Conservation (phyloP, 441 rosid genomes). For the Croton laevigatus region DNA sequence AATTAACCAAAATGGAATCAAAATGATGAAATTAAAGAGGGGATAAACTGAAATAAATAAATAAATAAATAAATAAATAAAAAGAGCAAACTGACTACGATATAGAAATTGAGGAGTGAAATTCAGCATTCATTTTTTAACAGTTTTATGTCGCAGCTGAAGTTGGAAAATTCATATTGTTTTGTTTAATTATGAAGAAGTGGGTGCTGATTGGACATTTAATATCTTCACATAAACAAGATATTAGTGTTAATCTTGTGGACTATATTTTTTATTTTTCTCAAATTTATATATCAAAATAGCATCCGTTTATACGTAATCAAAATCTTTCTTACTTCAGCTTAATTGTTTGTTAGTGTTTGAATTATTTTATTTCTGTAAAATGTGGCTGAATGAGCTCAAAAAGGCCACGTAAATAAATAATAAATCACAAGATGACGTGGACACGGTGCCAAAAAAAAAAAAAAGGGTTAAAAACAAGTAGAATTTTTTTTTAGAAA, state of each 20-base stretch:
- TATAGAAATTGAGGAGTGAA: too few relatives aligned
- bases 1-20: too few relatives aligned
- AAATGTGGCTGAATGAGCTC: neutral
- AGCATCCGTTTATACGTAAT: neutral
- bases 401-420: neutral
- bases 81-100: too few relatives aligned
- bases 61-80: too few relatives aligned
- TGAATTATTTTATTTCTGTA: neutral
- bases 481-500: neutral
- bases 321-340: slow-evolving; percentile 9
- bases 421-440: neutral
- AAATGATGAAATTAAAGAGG: too few relatives aligned
- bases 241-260: too few relatives aligned
- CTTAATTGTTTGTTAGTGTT: slow-evolving; percentile 1
- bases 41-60: too few relatives aligned
- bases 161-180: neutral
- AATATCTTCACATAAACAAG: neutral
- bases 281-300: neutral
- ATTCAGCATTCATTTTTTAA: too few relatives aligned
- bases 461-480: too few relatives aligned
- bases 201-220: neutral
- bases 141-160: neutral
- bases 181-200: neutral
- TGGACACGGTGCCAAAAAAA: neutral
- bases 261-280: too few relatives aligned